Evolutionary conservation across 495 filamentous ascomycete genomes (phyloP).

Genomic region (Penicillium paradoxum): DNA sequence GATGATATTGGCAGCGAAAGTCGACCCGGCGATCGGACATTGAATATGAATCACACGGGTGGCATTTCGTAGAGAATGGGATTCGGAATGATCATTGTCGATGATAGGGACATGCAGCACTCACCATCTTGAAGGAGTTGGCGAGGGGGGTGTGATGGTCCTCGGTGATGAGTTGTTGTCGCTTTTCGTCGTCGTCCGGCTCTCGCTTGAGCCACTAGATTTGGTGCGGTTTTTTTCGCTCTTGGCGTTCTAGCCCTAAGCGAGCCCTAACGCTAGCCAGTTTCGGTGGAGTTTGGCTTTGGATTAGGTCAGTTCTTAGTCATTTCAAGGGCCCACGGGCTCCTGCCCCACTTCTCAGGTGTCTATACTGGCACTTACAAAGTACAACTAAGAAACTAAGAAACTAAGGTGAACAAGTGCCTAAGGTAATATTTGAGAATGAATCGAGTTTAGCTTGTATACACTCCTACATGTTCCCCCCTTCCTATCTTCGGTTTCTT

Average conservation of each 20-base stretch:
- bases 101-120: slow-evolving; percentile 24
- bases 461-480: background rate
- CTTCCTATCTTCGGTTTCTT: slow-evolving; percentile 1
- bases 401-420: background rate
- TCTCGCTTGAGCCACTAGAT: slow-evolving; percentile 27
- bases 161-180: slow-evolving; percentile 45
- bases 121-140: slow-evolving; percentile 55
- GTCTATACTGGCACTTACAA: background rate
- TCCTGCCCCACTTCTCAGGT: background rate
- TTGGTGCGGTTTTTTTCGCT: slow-evolving; percentile 44
- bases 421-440: too few relatives aligned
- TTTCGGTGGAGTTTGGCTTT: slow-evolving; percentile 8
- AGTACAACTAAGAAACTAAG: too few relatives aligned
- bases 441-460: background rate
- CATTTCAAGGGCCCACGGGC: background rate
- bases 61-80: slow-evolving; percentile 6
- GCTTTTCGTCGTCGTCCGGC: slow-evolving; percentile 43
- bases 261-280: slow-evolving; percentile 44
- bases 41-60: slow-evolving; percentile 5
- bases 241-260: slow-evolving; percentile 45
- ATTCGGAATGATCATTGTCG: slow-evolving; percentile 10
- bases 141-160: slow-evolving; percentile 44
- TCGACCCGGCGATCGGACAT: slow-evolving; percentile 7
- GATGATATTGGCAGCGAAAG: slow-evolving; percentile 6
- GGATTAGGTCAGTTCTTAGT: slow-evolving; percentile 1